phyloP scores from a whole-genome alignment of 768 basidiomycete species.

The Panaeolus cyanescens region DNA sequence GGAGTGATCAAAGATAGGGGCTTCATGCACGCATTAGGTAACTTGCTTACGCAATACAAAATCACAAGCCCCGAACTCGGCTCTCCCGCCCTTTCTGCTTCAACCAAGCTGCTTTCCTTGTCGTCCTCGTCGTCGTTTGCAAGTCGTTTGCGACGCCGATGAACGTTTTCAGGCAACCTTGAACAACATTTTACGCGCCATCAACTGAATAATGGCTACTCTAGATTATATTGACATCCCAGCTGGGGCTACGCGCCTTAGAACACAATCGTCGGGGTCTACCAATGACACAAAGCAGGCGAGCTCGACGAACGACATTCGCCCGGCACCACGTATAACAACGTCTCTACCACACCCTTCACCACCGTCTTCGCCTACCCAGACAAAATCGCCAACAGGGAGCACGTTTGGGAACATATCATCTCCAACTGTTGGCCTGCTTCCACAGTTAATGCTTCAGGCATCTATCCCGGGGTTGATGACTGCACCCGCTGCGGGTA shows the following conservation, averaged over 20 bases:
- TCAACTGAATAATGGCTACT: constrained; percentile 36
- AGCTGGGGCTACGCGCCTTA: constrained; percentile 40
- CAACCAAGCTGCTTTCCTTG: neutral
- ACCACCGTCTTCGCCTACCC: constrained; percentile 30
- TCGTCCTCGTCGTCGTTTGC: neutral
- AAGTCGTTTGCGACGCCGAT: neutral
- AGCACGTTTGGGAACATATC: constrained; percentile 21
- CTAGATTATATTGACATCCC: constrained; percentile 52
- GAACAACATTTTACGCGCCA: neutral
- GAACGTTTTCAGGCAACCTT: neutral
- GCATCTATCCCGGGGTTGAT: constrained; percentile 24
- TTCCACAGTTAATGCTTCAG: constrained; percentile 40
- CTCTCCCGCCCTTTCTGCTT: neutral
- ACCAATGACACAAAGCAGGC: constrained; percentile 6
- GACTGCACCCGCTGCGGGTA: constrained; percentile 2
- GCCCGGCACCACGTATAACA: constrained; percentile 40
- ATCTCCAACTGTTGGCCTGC: constrained; percentile 33
- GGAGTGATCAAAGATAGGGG: neutral
- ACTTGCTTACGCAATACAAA: neutral
- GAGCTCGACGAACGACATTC: constrained; percentile 23
- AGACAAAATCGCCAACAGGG: constrained; percentile 17
- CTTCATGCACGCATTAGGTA: neutral
- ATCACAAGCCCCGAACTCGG: neutral
- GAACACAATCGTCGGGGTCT: constrained; percentile 7
- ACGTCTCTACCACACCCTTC: constrained; percentile 46